phyloP scores from a whole-genome alignment of 1,284 basidiomycete genomes.

The Leccinum solheimii region DNA sequence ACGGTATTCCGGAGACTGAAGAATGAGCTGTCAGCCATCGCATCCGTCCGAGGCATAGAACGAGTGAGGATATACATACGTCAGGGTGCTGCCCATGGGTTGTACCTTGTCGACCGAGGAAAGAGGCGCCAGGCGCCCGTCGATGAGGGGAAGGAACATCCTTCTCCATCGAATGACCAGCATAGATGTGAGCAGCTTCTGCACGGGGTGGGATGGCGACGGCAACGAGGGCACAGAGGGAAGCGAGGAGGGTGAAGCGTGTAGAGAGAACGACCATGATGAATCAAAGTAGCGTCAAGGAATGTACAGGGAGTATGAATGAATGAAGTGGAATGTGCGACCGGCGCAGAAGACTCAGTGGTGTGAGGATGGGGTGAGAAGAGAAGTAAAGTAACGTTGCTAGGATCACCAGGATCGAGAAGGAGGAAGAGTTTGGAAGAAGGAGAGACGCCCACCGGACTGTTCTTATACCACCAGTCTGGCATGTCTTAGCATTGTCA shows the following conservation, averaged over 20 bases:
- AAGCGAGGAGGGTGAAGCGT: slow-evolving; percentile 26
- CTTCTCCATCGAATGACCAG: slow-evolving; percentile 8
- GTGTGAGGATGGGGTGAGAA: neutral
- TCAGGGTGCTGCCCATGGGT: slow-evolving; percentile 6
- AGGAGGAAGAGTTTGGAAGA: slow-evolving; percentile 8
- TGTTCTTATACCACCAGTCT: slow-evolving; percentile 24
- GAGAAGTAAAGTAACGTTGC: slow-evolving; percentile 11
- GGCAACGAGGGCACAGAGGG: slow-evolving; percentile 23
- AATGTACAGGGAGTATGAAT: neutral
- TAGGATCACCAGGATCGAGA: slow-evolving; percentile 32
- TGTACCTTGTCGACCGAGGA: neutral
- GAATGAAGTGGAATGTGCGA: slow-evolving; percentile 11
- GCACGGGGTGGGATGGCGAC: slow-evolving; percentile 14
- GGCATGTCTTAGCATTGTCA: slow-evolving; percentile 23
- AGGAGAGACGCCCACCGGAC: slow-evolving; percentile 2
- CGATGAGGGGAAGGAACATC: neutral
- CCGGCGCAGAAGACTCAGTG: slow-evolving; percentile 20
- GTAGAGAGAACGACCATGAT: slow-evolving; percentile 22
- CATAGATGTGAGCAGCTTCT: slow-evolving; percentile 24
- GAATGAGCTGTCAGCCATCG: neutral
- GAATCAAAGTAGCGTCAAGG: neutral
- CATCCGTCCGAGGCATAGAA: neutral
- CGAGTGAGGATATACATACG: neutral
- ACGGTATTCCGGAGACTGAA: slow-evolving; percentile 3
- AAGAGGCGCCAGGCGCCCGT: neutral